phyloP scores from a whole-genome alignment of 2,329 filamentous ascomycete species.

The Hypoxylon sp. region DNA sequence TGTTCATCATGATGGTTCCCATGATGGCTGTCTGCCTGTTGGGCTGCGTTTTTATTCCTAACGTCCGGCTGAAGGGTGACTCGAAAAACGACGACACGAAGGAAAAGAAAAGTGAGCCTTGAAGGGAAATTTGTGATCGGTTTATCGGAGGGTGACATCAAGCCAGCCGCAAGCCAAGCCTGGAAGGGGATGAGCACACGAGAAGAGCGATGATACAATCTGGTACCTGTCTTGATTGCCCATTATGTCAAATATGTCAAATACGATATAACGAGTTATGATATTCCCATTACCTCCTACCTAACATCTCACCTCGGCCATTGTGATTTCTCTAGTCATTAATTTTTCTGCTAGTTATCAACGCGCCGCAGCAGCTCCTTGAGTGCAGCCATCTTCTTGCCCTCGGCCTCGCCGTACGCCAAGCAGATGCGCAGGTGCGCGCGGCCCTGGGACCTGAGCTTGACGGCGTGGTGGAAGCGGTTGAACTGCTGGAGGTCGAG shows the following conservation, averaged over 20 bases:
- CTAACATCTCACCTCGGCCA: too few species aligned
- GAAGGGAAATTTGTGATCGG: not conserved
- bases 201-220: too few species aligned
- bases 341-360: not conserved
- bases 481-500: constrained; percentile 25
- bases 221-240: too few species aligned
- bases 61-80: constrained; percentile 16
- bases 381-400: constrained; percentile 21
- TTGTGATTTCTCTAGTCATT: too few species aligned
- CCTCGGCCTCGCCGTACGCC: constrained; percentile 11
- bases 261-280: too few species aligned
- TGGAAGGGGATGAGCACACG: too few species aligned
- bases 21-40: constrained; percentile 31
- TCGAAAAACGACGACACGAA: not conserved
- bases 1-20: constrained; percentile 39
- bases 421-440: constrained; percentile 14
- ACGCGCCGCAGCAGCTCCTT: constrained; percentile 19
- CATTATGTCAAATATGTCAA: too few species aligned
- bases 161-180: too few species aligned
- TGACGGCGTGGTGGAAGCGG: constrained; percentile 26
- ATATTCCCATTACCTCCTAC: too few species aligned
- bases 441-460: constrained; percentile 14
- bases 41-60: constrained; percentile 26
- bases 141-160: not conserved
- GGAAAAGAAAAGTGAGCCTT: not conserved